Evolutionary conservation across 2,329 filamentous ascomycete species (phyloP), one percentile per base, ranked within the genome.

Genomic region (Fusarium veterinarium): DNA sequence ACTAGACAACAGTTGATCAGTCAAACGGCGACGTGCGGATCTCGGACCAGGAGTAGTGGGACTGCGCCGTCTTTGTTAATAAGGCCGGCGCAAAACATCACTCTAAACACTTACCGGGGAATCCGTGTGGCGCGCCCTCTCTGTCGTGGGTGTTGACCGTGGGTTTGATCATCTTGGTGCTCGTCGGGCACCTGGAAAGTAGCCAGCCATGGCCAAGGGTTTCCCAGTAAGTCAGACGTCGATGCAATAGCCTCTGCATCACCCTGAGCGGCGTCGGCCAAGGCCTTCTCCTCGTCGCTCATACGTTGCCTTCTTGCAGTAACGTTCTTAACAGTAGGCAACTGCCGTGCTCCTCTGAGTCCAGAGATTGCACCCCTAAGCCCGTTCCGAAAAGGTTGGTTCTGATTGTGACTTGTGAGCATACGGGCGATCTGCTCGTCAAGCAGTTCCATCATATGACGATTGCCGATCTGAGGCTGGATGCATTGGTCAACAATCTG

Each of bases 401-500:
- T 40, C 17, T 41, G 57, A 55, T 48, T 46, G 8, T 45, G 58
- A 20, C 19, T 60, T 33, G 14, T 64, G 61, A 69, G 51, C 51
- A 69, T 69, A 30, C 69, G 73, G 31, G 72, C 72, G 48, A 79
- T 78, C 61, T 77, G 76, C 17, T 78, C 69, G 17, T 79, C 76
- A 17, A 80, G 74, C 52, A 79, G 64, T 25, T 77, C 76, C 60
- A 79, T 74, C 65, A 79, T 74, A 46, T 61, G 73, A 25, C 69
- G 57, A 51, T 61, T 37, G 52, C 57, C 20, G 28, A 59, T 49
- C 40, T 72, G 19, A 25, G 49, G 14, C 23, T 68, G 28, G 10
- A 25, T 13, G 28, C 19, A 23, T n/a, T 38, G 33, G 33, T 70
- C 60, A 66, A 56, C 23, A n/a, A 33, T 38, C 33, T 42, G 20